These are phyloP conservation scores for Rhodamnia rubescens DNA, from an alignment of 345 rosid species.

Conservation along the genomic window DNA sequence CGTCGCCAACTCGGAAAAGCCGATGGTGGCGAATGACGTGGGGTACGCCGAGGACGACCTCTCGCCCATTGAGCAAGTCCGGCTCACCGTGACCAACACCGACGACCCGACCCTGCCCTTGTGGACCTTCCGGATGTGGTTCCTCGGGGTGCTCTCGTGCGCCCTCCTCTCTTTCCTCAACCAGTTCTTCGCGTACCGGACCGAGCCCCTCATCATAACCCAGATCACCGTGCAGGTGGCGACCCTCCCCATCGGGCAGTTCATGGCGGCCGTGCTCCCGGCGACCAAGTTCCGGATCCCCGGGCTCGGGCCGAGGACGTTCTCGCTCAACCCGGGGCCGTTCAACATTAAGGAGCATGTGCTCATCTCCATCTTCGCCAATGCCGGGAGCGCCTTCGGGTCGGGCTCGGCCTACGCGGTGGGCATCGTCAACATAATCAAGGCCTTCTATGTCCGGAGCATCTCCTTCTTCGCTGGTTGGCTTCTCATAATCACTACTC, in stretches of 20 bases:
- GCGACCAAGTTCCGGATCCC: not conserved
- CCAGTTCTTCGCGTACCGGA: constrained; percentile 12
- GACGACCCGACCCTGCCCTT: constrained; percentile 73
- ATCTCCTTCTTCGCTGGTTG: constrained; percentile 8
- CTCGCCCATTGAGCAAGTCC: constrained; percentile 71
- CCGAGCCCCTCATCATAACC: constrained; percentile 5
- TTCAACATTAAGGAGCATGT: constrained; percentile 14
- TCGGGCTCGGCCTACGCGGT: constrained; percentile 3
- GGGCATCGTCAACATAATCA: constrained; percentile 6
- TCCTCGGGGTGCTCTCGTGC: constrained; percentile 6
- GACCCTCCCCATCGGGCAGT: constrained; percentile 6
- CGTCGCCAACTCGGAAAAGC: not conserved
- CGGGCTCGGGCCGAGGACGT: not conserved
- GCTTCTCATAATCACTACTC: constrained; percentile 6
- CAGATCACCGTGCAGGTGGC: constrained; percentile 5
- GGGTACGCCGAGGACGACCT: constrained; percentile 21
- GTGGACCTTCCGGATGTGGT: constrained; percentile 47
- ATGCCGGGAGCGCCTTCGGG: constrained; percentile 8
- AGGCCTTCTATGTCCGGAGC: constrained; percentile 7
- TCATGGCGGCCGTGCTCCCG: constrained; percentile 8
- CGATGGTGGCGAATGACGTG: not conserved
- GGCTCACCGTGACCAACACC: constrained; percentile 59
- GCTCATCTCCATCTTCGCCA: constrained; percentile 7
- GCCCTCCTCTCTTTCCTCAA: constrained; percentile 12
- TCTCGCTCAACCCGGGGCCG: constrained; percentile 7